Percentiles rank a stretch among this genome's conserved stretches.
Evolutionary conservation across 768 basidiomycete species (phyloP).

Genomic region (Hygrophorus pudorinus): DNA sequence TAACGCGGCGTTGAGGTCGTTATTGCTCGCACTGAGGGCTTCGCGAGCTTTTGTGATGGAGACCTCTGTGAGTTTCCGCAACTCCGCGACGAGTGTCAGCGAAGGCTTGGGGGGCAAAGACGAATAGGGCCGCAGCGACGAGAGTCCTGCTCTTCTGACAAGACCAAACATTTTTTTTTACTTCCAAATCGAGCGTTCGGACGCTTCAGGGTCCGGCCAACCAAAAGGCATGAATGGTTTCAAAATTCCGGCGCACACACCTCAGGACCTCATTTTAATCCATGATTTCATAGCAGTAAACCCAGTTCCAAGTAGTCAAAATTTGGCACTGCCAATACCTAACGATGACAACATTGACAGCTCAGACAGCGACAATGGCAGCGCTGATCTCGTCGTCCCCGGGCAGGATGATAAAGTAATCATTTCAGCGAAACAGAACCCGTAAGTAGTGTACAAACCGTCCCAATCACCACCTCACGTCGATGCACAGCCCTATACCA

Average conservation of each 20-base stretch:
- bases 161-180: not conserved
- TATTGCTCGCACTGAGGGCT: slow-evolving; percentile 66
- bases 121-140: slow-evolving; percentile 41
- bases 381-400: slow-evolving; percentile 42
- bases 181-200: not conserved
- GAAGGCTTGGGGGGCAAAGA: slow-evolving; percentile 23
- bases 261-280: slow-evolving; percentile 71
- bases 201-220: not conserved
- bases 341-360: slow-evolving; percentile 44
- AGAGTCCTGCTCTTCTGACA: slow-evolving; percentile 5
- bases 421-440: no score
- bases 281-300: slow-evolving; percentile 43
- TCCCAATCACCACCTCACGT: slow-evolving; percentile 7
- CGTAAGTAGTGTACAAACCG: no score
- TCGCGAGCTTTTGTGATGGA: slow-evolving; percentile 85
- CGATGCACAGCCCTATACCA: slow-evolving; percentile 12
- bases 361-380: slow-evolving; percentile 42
- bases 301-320: not conserved
- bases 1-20: slow-evolving; percentile 66
- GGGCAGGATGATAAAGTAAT: slow-evolving; percentile 28
- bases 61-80: slow-evolving; percentile 73
- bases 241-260: slow-evolving; percentile 48
- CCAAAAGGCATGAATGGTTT: slow-evolving; percentile 32
- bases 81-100: slow-evolving; percentile 72
- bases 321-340: slow-evolving; percentile 9